Percentiles rank a stretch among this genome's conserved stretches.
phyloP scores from a whole-genome alignment of 768 basidiomycete genomes.

The Exsudoporus frostii region DNA sequence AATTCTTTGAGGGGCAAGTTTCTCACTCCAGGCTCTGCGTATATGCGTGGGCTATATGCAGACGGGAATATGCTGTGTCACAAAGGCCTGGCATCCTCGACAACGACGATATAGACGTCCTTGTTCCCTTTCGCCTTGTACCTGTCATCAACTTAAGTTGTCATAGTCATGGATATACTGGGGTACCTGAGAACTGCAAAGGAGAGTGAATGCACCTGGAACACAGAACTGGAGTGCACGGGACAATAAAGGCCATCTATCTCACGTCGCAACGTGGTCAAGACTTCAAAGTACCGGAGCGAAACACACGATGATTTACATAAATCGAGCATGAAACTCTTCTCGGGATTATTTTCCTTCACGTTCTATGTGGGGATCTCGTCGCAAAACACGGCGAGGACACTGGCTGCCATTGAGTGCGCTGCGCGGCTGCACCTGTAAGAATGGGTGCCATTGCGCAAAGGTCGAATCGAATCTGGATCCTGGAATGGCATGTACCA shows the following conservation, averaged over 20 bases:
- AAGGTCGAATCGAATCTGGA: not conserved
- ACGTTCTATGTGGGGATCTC: slow-evolving; percentile 44
- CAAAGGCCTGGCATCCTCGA: slow-evolving; percentile 83
- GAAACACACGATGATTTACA: slow-evolving; percentile 53
- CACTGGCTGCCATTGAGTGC: slow-evolving; percentile 49
- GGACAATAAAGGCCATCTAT: not conserved
- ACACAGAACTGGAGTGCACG: slow-evolving; percentile 53
- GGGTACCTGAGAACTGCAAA: slow-evolving; percentile 63
- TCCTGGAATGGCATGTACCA: too few species aligned
- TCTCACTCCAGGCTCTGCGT: slow-evolving; percentile 66
- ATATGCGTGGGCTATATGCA: slow-evolving; percentile 1
- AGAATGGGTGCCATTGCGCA: slow-evolving; percentile 47
- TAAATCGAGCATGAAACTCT: slow-evolving; percentile 41
- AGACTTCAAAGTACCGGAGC: not conserved
- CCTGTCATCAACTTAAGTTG: too few species aligned
- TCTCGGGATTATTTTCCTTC: slow-evolving; percentile 56
- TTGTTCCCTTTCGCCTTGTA: slow-evolving; percentile 77
- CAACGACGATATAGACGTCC: slow-evolving; percentile 66
- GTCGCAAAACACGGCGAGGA: slow-evolving; percentile 40
- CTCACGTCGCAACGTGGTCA: not conserved
- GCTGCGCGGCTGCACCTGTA: slow-evolving; percentile 46
- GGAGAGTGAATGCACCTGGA: slow-evolving; percentile 77
- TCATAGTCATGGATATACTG: slow-evolving; percentile 64
- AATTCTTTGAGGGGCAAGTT: slow-evolving; percentile 55
- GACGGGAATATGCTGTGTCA: slow-evolving; percentile 42